Percentiles rank a stretch among this genome's conserved stretches.
Conservation (phyloP, 2,329 filamentous ascomycete genomes). For the Whalleya microplaca region DNA sequence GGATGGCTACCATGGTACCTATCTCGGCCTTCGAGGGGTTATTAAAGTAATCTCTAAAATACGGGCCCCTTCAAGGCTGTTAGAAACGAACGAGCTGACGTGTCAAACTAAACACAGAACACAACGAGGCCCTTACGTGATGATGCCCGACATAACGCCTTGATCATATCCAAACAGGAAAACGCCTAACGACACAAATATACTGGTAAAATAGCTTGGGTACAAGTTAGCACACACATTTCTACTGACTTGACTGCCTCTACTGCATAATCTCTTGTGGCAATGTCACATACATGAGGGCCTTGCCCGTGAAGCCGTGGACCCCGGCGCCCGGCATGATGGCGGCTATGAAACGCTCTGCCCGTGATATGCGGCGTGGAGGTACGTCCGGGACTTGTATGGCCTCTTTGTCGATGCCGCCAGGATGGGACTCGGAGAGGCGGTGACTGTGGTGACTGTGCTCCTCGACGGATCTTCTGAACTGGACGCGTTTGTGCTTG, state of each 20-base stretch:
- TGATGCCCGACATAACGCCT: conserved; percentile 81
- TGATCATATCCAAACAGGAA: conserved; percentile 91
- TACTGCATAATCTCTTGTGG: too few species aligned
- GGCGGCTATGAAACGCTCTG: conserved; percentile 72
- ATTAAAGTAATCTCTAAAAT: conserved; percentile 91
- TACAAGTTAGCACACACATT: conserved; percentile 19
- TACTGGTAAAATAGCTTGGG: conserved; percentile 87
- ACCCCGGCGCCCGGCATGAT: conserved; percentile 86
- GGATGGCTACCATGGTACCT: conserved; percentile 96
- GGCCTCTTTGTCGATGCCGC: conserved; percentile 68
- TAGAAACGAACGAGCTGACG: conserved; percentile 12
- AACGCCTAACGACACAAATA: conserved; percentile 84
- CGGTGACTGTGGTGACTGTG: conserved; percentile 35
- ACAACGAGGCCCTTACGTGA: conserved; percentile 54
- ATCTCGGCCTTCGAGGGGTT: conserved; percentile 86
- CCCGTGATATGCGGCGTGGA: conserved; percentile 64
- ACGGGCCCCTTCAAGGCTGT: conserved; percentile 65
- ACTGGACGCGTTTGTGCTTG: conserved; percentile 69
- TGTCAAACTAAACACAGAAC: not conserved
- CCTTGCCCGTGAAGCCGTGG: conserved; percentile 93
- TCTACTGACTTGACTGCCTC: not conserved
- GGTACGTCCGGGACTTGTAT: conserved; percentile 78
- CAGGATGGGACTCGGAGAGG: conserved; percentile 43
- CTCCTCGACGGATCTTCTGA: conserved; percentile 55
- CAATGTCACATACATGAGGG: conserved; percentile 71